These are phyloP conservation scores for Aegilops bicornis DNA, from an alignment of 176 grass and related monocot species.

Conservation along the genomic window DNA sequence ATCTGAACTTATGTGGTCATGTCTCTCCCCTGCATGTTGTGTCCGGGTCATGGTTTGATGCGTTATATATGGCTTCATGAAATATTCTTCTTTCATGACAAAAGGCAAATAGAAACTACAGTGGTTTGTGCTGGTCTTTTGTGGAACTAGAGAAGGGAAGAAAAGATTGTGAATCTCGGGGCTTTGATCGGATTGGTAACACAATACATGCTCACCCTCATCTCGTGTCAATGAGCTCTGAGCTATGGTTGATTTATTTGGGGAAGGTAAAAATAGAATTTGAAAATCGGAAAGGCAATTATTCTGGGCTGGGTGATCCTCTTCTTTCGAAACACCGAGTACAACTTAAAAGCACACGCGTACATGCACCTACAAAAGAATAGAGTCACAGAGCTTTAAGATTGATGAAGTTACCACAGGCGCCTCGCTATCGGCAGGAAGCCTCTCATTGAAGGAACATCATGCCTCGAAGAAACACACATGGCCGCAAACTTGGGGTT, in stretches of 20 bases:
- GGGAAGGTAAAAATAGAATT: background rate
- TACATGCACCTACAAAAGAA: too few species aligned
- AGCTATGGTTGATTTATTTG: background rate
- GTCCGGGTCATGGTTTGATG: constrained; percentile 8
- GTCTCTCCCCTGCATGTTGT: constrained; percentile 4
- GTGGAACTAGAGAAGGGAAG: background rate
- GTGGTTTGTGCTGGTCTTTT: background rate
- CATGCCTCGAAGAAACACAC: too few species aligned
- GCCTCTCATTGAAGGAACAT: too few species aligned
- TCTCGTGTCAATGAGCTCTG: background rate
- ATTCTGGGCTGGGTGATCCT: too few species aligned
- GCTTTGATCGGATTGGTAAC: background rate
- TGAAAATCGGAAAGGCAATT: background rate
- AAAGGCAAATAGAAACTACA: constrained; percentile 4
- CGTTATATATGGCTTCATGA: constrained; percentile 16
- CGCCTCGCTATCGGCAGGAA: too few species aligned
- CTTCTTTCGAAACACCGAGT: too few species aligned
- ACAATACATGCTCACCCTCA: background rate
- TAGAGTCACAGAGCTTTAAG: too few species aligned
- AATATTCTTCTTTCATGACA: background rate
- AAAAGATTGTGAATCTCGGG: background rate
- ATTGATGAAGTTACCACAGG: too few species aligned
- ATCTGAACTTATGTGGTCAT: background rate
- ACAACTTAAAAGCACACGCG: too few species aligned
- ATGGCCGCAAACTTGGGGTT: too few species aligned